Conservation (phyloP, 2,329 filamentous ascomycete species). For the Zymoseptoria pseudotritici region DNA sequence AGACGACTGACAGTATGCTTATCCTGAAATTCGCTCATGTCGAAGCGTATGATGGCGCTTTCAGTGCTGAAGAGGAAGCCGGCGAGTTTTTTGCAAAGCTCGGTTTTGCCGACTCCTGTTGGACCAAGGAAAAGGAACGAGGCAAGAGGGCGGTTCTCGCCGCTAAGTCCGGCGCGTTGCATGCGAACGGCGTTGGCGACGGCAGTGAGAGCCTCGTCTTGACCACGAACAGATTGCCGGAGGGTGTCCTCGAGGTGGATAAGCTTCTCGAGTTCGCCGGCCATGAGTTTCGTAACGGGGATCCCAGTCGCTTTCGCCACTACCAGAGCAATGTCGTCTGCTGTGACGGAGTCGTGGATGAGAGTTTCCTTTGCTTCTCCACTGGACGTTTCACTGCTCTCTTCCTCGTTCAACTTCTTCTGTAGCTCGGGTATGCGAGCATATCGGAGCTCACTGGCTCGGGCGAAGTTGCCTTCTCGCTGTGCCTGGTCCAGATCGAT, state of each 20-base stretch:
- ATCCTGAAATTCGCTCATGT: constrained; percentile 97
- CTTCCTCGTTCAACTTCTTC: constrained; percentile 69
- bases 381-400: constrained; percentile 38
- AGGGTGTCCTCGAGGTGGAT: constrained; percentile 93
- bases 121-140: constrained; percentile 98
- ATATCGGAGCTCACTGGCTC: constrained; percentile 86
- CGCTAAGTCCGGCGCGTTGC: constrained; percentile 84
- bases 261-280: constrained; percentile 88
- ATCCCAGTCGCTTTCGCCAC: constrained; percentile 90
- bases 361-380: constrained; percentile 45
- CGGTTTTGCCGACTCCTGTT: constrained; percentile 94
- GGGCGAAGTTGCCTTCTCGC: constrained; percentile 77
- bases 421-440: constrained; percentile 77
- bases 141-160: constrained; percentile 83
- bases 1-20: constrained; percentile 91
- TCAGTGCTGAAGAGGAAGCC: constrained; percentile 90
- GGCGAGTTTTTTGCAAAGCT: constrained; percentile 93
- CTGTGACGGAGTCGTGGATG: constrained; percentile 88
- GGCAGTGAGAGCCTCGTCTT: constrained; percentile 85
- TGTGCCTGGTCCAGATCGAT: constrained; percentile 83
- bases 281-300: constrained; percentile 83
- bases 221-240: constrained; percentile 75
- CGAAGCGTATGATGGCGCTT: constrained; percentile 82
- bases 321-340: constrained; percentile 88
- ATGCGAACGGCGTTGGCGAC: constrained; percentile 90